A percentile compares a stretch with the other conserved stretches of the same genome.
Conservation (phyloP, 208 protist species). For the Acanthamoeba castellanii region DNA sequence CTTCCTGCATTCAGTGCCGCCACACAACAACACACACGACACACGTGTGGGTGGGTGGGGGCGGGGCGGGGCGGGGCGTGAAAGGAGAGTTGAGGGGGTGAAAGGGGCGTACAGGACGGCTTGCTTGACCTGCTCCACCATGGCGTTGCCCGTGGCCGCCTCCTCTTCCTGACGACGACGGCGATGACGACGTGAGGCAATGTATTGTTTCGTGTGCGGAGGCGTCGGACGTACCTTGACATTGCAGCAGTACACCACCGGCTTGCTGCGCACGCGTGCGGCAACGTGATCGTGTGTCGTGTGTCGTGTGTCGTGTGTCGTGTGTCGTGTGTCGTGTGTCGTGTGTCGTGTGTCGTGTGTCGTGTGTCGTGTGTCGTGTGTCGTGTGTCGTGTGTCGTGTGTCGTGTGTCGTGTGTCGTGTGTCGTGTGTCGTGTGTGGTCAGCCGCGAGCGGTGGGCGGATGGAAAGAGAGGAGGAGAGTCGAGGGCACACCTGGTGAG, state of each 20-base stretch:
- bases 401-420: too few relatives aligned
- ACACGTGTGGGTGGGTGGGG: too few relatives aligned
- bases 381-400: too few relatives aligned
- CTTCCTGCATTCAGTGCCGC: neutral
- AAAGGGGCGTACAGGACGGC: neutral
- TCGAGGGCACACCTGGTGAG: neutral
- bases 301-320: too few relatives aligned
- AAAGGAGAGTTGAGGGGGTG: neutral
- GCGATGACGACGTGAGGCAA: neutral
- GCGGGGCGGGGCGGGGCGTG: too few relatives aligned
- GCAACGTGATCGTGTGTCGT: too few relatives aligned
- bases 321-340: neutral
- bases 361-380: neutral
- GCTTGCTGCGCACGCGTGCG: neutral
- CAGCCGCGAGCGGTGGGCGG: neutral
- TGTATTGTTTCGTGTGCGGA: neutral
- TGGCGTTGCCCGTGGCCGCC: neutral
- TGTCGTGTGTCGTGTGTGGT: neutral
- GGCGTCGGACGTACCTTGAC: neutral
- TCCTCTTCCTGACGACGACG: neutral
- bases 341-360: neutral
- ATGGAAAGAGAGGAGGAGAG: neutral
- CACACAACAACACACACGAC: too few relatives aligned
- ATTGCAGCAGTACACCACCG: slow-evolving; percentile 48
- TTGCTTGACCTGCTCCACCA: slow-evolving; percentile 43